Evolutionary conservation across 2,329 filamentous ascomycete genomes (phyloP), one percentile per base, ranked within the genome.

Genomic region (Boeremia lycopersici): DNA sequence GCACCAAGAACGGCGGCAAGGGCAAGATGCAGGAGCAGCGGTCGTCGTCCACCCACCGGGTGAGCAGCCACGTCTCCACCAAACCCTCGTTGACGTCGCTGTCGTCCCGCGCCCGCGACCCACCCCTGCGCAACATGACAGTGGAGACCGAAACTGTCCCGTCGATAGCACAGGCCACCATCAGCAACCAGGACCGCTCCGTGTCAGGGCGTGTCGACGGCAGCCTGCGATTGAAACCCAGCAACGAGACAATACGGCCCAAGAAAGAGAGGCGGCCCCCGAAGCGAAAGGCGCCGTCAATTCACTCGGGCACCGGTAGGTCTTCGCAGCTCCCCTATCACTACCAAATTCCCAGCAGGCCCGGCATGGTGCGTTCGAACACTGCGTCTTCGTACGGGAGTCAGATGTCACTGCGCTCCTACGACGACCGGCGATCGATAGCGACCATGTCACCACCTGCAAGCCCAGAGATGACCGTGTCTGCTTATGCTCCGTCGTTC

Each of bases 111-210:
- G 79, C 59, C 82, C 59, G 57, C 46, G 90, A 96, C 71, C 87
- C 86, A n/a, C 89, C 90, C 31, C 84, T 88, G 53, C 87, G 89
- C 70, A 95, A 91, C 67, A 97, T 99, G 92, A 98, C 91, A 9
- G 93, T 98, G 12, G 95, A 99, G 78, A 97, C 95, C 0, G 95
- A 99, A 76, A 96, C 93, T 0, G 95, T 99, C 33, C 89, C 86
- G 38, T 96, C 93, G 3, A 89, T 97, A 49, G 91, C 93, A 10
- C 93, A 96, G 69, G 86, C 89, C 9, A 81, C 96, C 26, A 87
- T 88, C 30, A 85, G 85, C 25, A 75, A 79, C 31, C 79, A 80
- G 39, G 86, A 88, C 57, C 79, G 85, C 56, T 78, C 79, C 19
- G 77, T 68, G 13, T 76, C 82, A n/a, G 86, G 86, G 17, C 81